Evolutionary conservation across 805 yeast species (phyloP).

Genomic region (Yamadazyma laniorum): DNA sequence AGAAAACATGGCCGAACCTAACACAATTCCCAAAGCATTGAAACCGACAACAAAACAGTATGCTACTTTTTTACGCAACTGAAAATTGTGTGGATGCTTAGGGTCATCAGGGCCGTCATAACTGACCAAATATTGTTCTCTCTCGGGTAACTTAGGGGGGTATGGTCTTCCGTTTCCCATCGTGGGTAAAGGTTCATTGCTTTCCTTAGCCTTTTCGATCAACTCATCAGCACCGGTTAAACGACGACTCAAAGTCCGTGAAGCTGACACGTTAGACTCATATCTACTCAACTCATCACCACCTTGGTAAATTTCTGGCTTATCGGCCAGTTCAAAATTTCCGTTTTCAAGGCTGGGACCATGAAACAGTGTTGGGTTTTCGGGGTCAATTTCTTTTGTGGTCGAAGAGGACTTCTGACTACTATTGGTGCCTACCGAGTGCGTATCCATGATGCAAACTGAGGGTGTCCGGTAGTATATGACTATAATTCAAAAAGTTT

Average conservation of each 20-base stretch:
- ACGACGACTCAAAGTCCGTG: slow-evolving; percentile 22
- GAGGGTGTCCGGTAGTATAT: too few relatives aligned
- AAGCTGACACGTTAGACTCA: slow-evolving; percentile 21
- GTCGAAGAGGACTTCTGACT: slow-evolving; percentile 6
- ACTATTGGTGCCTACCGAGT: slow-evolving; percentile 1
- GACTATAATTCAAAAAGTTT: too few relatives aligned
- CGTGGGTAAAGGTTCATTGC: slow-evolving; percentile 30
- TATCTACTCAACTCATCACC: slow-evolving; percentile 24
- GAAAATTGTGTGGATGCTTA: slow-evolving; percentile 77
- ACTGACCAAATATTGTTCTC: slow-evolving; percentile 59
- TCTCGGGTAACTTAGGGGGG: slow-evolving; percentile 60
- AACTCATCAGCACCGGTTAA: slow-evolving; percentile 29
- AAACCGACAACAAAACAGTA: slow-evolving; percentile 28
- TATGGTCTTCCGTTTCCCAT: slow-evolving; percentile 70
- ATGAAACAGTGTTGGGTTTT: slow-evolving; percentile 1
- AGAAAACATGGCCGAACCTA: slow-evolving; percentile 85
- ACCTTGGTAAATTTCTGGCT: slow-evolving; percentile 11
- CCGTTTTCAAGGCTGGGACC: slow-evolving; percentile 2
- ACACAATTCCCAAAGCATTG: slow-evolving; percentile 47
- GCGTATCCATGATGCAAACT: slow-evolving; percentile 2
- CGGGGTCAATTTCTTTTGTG: slow-evolving; percentile 5
- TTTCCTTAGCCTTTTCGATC: slow-evolving; percentile 23
- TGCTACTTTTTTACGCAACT: slow-evolving; percentile 27
- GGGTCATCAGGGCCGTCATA: slow-evolving; percentile 83
- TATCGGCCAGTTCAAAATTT: slow-evolving; percentile 3